These are phyloP conservation scores for Arthroderma sp. DNA, from an alignment of 2,329 filamentous ascomycete species.

Conservation along the genomic window DNA sequence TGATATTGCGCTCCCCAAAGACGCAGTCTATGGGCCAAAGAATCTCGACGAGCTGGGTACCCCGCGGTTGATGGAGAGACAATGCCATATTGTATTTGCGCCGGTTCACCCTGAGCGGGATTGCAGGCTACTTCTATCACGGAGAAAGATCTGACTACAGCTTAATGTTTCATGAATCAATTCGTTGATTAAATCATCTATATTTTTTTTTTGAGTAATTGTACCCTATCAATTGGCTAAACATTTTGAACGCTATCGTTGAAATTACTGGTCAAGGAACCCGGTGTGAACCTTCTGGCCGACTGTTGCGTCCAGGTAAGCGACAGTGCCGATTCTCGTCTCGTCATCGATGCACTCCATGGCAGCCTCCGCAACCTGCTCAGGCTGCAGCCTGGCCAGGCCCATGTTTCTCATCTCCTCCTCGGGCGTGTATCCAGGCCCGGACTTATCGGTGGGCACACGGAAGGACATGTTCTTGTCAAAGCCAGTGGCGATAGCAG, in stretches of 20 bases:
- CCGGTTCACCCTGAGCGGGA: constrained; percentile 3
- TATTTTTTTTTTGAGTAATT: neutral
- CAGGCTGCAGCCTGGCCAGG: constrained; percentile 1
- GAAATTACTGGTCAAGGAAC: neutral
- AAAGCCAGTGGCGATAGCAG: constrained; percentile 2
- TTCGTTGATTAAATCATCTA: neutral
- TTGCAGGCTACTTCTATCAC: constrained; percentile 3
- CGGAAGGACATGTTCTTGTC: constrained; percentile 4
- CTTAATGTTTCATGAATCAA: neutral
- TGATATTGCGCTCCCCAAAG: constrained; percentile 1
- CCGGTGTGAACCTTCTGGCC: neutral
- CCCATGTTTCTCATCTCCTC: constrained; percentile 5
- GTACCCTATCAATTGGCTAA: neutral
- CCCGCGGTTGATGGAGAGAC: neutral
- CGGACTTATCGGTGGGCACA: neutral
- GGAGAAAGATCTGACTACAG: neutral
- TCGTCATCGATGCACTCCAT: constrained; percentile 2
- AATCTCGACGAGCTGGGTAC: neutral
- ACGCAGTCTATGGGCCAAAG: constrained; percentile 3
- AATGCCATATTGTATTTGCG: constrained; percentile 6
- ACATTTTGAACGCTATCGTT: neutral
- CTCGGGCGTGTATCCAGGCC: constrained; percentile 5
- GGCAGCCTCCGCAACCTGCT: constrained; percentile 2
- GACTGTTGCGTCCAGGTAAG: constrained; percentile 1
- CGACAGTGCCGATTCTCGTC: neutral